phyloP scores from a whole-genome alignment of 2,329 filamentous ascomycete species.

The Neurospora sp. region DNA sequence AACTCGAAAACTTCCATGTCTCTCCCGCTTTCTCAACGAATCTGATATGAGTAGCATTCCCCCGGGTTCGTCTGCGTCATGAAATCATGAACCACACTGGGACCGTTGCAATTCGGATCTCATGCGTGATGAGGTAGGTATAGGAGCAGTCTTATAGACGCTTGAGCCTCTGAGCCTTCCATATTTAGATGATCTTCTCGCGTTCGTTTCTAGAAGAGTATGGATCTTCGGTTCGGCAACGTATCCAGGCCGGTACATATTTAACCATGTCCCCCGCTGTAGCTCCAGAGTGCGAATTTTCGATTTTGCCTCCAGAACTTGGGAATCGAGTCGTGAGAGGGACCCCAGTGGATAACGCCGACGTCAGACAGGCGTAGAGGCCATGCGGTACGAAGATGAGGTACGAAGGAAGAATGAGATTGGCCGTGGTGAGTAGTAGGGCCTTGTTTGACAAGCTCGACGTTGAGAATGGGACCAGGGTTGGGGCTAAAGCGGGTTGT shows the following conservation, averaged over 20 bases:
- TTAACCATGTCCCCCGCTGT: background rate
- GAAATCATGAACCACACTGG: background rate
- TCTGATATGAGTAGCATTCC: background rate
- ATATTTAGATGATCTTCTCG: background rate
- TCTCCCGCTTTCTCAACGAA: background rate
- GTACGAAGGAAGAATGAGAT: background rate
- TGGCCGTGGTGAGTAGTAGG: background rate
- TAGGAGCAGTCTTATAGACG: background rate
- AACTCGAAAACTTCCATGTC: background rate
- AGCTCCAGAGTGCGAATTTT: background rate
- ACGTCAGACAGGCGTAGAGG: conserved; percentile 7
- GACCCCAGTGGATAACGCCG: conserved; percentile 1
- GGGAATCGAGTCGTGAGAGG: background rate
- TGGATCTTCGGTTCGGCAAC: background rate
- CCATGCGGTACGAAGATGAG: background rate
- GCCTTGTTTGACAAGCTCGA: background rate
- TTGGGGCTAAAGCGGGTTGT: conserved; percentile 9
- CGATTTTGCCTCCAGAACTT: background rate
- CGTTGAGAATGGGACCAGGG: conserved; percentile 1
- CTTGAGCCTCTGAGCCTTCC: background rate
- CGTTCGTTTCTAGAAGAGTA: background rate
- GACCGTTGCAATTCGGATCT: background rate
- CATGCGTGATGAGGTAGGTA: background rate
- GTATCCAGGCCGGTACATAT: background rate
- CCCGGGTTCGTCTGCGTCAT: background rate